Conservation (phyloP, 768 basidiomycete genomes). For the Kwoniella bestiolae region DNA sequence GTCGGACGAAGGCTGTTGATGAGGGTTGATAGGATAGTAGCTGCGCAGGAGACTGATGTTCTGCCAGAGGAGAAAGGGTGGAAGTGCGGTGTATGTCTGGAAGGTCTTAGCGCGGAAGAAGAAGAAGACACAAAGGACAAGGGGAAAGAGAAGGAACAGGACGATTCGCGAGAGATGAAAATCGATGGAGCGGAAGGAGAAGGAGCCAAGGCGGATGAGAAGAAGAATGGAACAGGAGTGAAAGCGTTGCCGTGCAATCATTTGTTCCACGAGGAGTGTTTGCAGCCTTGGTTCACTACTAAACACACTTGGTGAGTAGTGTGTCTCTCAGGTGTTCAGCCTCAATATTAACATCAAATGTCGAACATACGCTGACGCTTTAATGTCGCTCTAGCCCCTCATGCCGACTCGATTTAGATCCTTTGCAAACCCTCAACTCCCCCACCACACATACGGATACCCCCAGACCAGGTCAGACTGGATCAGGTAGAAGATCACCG, state of each 20-base stretch:
- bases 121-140: slow-evolving; percentile 8
- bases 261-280: slow-evolving; percentile 44
- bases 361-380: no score
- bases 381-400: slow-evolving; percentile 33
- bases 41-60: slow-evolving; percentile 31
- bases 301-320: slow-evolving; percentile 48
- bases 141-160: slow-evolving; percentile 5
- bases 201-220: background rate
- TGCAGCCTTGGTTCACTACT: slow-evolving; percentile 44
- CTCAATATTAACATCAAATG: background rate
- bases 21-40: slow-evolving; percentile 37
- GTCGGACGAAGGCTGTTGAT: slow-evolving; percentile 31
- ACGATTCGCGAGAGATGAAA: background rate
- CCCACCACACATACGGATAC: slow-evolving; percentile 6
- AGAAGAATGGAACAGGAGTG: slow-evolving; percentile 25
- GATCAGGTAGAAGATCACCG: slow-evolving; percentile 16
- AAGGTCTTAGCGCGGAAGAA: slow-evolving; percentile 27
- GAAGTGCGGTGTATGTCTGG: slow-evolving; percentile 51
- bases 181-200: background rate
- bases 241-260: slow-evolving; percentile 51
- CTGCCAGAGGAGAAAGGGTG: slow-evolving; percentile 40
- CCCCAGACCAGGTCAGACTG: slow-evolving; percentile 25
- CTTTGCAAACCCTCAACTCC: slow-evolving; percentile 38
- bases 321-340: no score
- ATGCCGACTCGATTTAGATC: slow-evolving; percentile 50